Base-by-base conservation (phyloP, 768 basidiomycete species). In the Trametes gibbosa region DNA sequence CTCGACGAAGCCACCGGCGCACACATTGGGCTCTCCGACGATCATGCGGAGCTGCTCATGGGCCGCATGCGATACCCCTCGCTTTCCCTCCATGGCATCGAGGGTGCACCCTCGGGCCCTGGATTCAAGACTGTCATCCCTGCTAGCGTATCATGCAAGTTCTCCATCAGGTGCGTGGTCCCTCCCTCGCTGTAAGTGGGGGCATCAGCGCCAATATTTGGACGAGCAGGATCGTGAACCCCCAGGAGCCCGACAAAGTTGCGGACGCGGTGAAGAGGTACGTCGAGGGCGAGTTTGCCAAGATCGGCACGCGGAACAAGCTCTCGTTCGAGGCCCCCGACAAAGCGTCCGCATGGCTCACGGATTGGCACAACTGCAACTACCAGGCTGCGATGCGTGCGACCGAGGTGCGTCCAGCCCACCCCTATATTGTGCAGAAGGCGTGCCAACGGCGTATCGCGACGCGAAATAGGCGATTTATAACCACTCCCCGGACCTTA, bases 121-220 rank as follows among this genome's bases (percentile, higher is more conserved):
- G 92, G 92, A 2, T 83, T 81, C n/a, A 94, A 93, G 83, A 98
- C 95, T 0, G 95, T 98, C 68, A 98, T 98, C 58, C 95, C 95
- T 0, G 92, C 92, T 34, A 86, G 86, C 58, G 92, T 90, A 9
- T 72, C 82, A 32, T 95, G 95, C 45, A 97, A 97, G 74, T 98
- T 97, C 79, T 95, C 92, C 67, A 90, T 98, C 72, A 89, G 95
- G 37, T 39, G 16, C 37, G 37, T 14, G 37, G 4, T 13, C 37
- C 7, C 13, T 39, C 17, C 29, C 29, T 32, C 29, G 29, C 29
- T 10, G 29, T 32, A 10, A 4, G 29, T 32, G 4, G 29, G 4
- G 29, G 4, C 29, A 10, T 32, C 29, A 32, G 29, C 10, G 29
- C 4, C 29, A 32, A 10, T 10, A 32, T 10, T 10, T 32, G 37